Evolutionary conservation across 2,329 filamentous ascomycete genomes (phyloP), one percentile per base, ranked within the genome.

Genomic region (Nemania sp.): DNA sequence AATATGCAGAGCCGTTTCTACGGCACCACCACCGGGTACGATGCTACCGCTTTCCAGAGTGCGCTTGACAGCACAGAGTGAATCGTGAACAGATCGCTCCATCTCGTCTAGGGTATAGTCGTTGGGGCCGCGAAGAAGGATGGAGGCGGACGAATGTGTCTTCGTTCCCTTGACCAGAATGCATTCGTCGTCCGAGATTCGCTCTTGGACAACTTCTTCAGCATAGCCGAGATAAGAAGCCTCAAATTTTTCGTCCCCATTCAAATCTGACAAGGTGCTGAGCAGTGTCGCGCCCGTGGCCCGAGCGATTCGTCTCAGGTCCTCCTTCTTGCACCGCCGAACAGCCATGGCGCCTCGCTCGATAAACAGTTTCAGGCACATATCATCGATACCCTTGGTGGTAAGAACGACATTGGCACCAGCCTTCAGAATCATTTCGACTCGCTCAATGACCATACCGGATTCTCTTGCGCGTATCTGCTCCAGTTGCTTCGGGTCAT

Each of bases 1-100:
- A 75, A 99, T 99, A 81, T 98, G 95, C 67, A 99, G 86, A 50
- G 95, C 95, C n/a, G 95, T 98, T 82, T 99, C 95, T 20, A 97
- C 94, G 45, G 95, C 95, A 74, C 94, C 95, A 67, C 95, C 95
- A 67, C 95, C 95, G 15, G 95, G 95, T 40, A 99, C 95, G 67
- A 99, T 96, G 78, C 91, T 93, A 72, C 95, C 95, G 73, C 92
- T 97, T 81, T 99, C 95, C 7, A 99, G 83, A 2, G 95, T 97
- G 69, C 95, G 88, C 87, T 99, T 99, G 66, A 99, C 93, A 48
- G 95, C 95, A 68, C 91, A 97, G 48, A 99, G 84, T 13, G 94
- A 96, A 78, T 99, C 95, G 80, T 99, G 95, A 17, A 99, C 88
- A 1, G 95, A 98, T 67, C 95, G 90, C 83, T 99, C 95, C 94